Evolutionary conservation across 163 green algal genomes (phyloP), one percentile per base, ranked within the genome.

Genomic region (Trebouxia gelatinosa): DNA sequence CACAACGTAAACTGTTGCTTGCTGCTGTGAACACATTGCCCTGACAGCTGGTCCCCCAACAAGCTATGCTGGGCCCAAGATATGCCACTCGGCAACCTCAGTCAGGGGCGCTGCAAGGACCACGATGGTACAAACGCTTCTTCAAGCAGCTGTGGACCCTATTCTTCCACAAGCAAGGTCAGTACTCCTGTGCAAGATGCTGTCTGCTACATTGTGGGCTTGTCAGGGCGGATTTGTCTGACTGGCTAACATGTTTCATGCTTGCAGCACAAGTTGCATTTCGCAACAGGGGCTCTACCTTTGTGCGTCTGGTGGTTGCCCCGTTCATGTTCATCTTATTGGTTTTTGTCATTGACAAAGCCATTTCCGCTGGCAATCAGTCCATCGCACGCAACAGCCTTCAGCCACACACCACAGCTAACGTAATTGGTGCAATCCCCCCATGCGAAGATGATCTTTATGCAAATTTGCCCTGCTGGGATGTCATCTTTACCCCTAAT

Each of bases 81-180:
- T n/a, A n/a, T n/a, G n/a, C n/a, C n/a, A n/a, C n/a, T n/a, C n/a
- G n/a, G n/a, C n/a, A n/a, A n/a, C n/a, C 13, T 39, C 57, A 74
- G 59, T 39, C 13, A 6, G 59, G 68, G 23, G 21, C 31, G 34
- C 70, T 78, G 50, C 34, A 29, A 17, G 70, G 13, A 21, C 38
- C 29, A 78, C 48, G 46, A 17, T 31, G 17, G 74, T 79, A 66
- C 17, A 61, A 66, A 26, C 77, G 77, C 37, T 86, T 88, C 50
- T 32, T 79, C 0, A 86, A 94, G 75, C 92, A 95, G 66, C 93
- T 93, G 32, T 35, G 77, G 0, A 89, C 85, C 0, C 83, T 81
- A 11, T 35, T 97, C 0, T 88, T 89, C 2, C 86, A 77, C 28
- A 97, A 97, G 66, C 94, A 95, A 80, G 83, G 89, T 90, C 67